Conservation (phyloP, 2,329 filamentous ascomycete genomes). For the Fusarium begoniae region DNA sequence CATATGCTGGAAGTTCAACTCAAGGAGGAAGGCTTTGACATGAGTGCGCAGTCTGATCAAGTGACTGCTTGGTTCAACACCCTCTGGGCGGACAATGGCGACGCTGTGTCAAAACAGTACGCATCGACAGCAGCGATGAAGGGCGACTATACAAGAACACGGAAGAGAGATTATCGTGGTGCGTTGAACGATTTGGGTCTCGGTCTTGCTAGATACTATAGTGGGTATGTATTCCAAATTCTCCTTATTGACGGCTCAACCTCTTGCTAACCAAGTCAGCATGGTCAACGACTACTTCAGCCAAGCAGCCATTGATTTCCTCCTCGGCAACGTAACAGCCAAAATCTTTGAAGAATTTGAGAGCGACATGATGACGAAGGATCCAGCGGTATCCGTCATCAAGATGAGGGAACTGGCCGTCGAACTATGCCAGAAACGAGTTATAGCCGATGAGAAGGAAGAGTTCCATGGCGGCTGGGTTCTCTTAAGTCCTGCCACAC, state of each 20-base stretch:
- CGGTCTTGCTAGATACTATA: conserved; percentile 80
- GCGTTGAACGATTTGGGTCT: conserved; percentile 91
- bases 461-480: conserved; percentile 92
- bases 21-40: conserved; percentile 76
- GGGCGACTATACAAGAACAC: conserved; percentile 92
- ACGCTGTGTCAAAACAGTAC: conserved; percentile 95
- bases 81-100: conserved; percentile 97
- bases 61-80: conserved; percentile 94
- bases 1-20: conserved; percentile 84
- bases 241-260: not conserved
- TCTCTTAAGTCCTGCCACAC: conserved; percentile 76
- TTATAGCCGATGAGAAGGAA: conserved; percentile 83
- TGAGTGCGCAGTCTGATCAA: conserved; percentile 79
- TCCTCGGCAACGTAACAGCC: conserved; percentile 86
- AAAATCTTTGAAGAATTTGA: conserved; percentile 95
- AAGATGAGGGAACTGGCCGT: conserved; percentile 90
- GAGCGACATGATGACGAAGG: conserved; percentile 89
- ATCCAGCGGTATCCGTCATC: conserved; percentile 87
- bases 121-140: conserved; percentile 96
- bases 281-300: conserved; percentile 98
- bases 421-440: conserved; percentile 86
- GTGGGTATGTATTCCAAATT: conserved; percentile 60
- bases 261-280: conserved; percentile 59
- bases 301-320: conserved; percentile 93
- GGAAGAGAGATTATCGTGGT: conserved; percentile 89